These are phyloP conservation scores for Ustilago xerochloae DNA, from an alignment of 1,284 basidiomycete species.

Conservation along the genomic window DNA sequence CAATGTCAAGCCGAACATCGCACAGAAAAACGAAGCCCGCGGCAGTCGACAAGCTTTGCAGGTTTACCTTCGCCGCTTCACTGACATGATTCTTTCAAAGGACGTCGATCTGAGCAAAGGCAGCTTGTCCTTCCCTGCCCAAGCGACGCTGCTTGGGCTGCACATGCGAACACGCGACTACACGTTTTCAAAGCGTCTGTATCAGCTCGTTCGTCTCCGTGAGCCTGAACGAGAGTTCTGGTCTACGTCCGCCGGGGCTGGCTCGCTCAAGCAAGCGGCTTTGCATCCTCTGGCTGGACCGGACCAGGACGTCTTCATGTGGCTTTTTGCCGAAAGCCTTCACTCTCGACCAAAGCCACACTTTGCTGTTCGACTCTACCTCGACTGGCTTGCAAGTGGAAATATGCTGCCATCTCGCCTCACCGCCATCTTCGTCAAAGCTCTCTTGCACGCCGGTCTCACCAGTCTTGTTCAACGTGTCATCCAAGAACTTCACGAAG, in stretches of 20 bases:
- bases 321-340: slow-evolving; percentile 37
- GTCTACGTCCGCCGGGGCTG: slow-evolving; percentile 9
- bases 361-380: slow-evolving; percentile 40
- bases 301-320: slow-evolving; percentile 28
- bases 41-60: slow-evolving; percentile 28
- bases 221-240: slow-evolving; percentile 25
- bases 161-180: slow-evolving; percentile 38
- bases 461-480: slow-evolving; percentile 24
- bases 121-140: slow-evolving; percentile 16
- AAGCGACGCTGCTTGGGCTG: slow-evolving; percentile 41
- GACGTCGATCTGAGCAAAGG: slow-evolving; percentile 34
- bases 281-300: slow-evolving; percentile 24
- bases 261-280: slow-evolving; percentile 6
- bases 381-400: slow-evolving; percentile 48
- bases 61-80: slow-evolving; percentile 33
- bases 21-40: slow-evolving; percentile 25
- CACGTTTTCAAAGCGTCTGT: slow-evolving; percentile 34
- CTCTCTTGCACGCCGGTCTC: slow-evolving; percentile 20
- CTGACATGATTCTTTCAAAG: slow-evolving; percentile 18
- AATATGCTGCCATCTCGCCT: slow-evolving; percentile 22
- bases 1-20: slow-evolving; percentile 19
- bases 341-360: not conserved
- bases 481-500: slow-evolving; percentile 24
- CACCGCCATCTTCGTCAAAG: slow-evolving; percentile 22
- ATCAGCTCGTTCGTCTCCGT: slow-evolving; percentile 31